These are phyloP conservation scores for Boletus pseudopeckii DNA, from an alignment of 768 basidiomycete genomes.

Conservation along the genomic window DNA sequence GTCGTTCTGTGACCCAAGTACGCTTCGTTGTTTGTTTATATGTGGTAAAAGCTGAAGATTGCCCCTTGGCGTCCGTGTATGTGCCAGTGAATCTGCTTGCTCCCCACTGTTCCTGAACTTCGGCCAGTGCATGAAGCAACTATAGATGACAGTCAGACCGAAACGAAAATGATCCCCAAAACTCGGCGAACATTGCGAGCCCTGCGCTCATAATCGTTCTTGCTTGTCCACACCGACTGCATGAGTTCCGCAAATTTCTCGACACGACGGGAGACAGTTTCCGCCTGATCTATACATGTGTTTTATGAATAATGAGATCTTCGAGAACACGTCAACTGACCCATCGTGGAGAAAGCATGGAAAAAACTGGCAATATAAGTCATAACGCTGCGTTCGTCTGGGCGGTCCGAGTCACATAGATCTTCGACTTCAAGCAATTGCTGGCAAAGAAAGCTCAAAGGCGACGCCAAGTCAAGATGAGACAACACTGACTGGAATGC, in stretches of 20 bases:
- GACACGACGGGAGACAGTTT: constrained; percentile 89
- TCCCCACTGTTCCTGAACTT: constrained; percentile 69
- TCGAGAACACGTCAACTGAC: constrained; percentile 41
- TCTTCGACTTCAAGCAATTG: constrained; percentile 97
- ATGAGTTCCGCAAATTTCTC: constrained; percentile 96
- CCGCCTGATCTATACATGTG: constrained; percentile 71
- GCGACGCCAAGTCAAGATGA: neutral
- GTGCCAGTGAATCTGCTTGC: constrained; percentile 63
- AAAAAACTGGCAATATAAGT: constrained; percentile 97
- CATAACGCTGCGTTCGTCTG: constrained; percentile 97
- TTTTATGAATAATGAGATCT: neutral
- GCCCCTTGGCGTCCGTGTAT: constrained; percentile 78
- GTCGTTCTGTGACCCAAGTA: constrained; percentile 84
- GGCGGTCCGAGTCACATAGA: constrained; percentile 79
- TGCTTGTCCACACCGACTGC: constrained; percentile 84
- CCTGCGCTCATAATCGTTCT: constrained; percentile 91
- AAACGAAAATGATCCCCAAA: neutral
- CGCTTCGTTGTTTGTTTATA: constrained; percentile 89
- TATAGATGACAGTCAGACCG: constrained; percentile 25
- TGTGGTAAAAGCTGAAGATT: constrained; percentile 63
- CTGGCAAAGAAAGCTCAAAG: constrained; percentile 37
- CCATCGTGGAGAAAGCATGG: constrained; percentile 97
- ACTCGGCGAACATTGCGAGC: constrained; percentile 54
- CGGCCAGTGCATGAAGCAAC: constrained; percentile 64
- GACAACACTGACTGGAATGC: constrained; percentile 71